Evolutionary conservation across 2,329 filamentous ascomycete species (phyloP).

Genomic region (Exophiala bonariae): DNA sequence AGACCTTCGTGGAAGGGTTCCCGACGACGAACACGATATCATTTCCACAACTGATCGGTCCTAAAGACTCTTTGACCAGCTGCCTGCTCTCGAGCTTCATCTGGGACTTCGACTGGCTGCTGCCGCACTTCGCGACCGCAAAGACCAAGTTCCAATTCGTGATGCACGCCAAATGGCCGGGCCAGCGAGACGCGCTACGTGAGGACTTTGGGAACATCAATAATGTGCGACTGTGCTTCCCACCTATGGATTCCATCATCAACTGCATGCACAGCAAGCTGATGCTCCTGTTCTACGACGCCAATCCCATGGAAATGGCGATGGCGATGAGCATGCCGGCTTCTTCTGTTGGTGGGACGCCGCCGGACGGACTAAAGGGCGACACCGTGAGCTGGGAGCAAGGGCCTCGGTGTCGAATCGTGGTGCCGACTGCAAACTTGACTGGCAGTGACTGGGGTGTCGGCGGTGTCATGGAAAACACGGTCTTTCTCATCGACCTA

Average conservation of each 20-base stretch:
- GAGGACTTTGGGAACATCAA: slow-evolving; percentile 43
- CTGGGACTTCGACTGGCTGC: slow-evolving; percentile 79
- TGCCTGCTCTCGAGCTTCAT: slow-evolving; percentile 85
- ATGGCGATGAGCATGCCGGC: not conserved
- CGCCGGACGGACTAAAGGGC: not conserved
- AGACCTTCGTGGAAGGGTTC: slow-evolving; percentile 72
- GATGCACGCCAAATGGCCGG: slow-evolving; percentile 59
- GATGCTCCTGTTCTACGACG: slow-evolving; percentile 77
- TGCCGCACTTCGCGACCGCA: slow-evolving; percentile 65
- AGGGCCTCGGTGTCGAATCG: slow-evolving; percentile 57
- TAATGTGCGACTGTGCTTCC: slow-evolving; percentile 72
- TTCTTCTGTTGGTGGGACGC: not conserved
- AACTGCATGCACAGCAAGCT: slow-evolving; percentile 93
- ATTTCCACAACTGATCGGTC: slow-evolving; percentile 73
- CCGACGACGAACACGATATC: slow-evolving; percentile 44
- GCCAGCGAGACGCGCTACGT: slow-evolving; percentile 39
- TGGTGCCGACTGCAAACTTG: slow-evolving; percentile 84
- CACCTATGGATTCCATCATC: slow-evolving; percentile 69
- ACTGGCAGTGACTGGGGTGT: slow-evolving; percentile 89
- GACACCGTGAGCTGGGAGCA: not conserved
- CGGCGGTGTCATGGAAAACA: slow-evolving; percentile 80
- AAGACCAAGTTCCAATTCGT: slow-evolving; percentile 65
- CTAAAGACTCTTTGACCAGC: slow-evolving; percentile 73
- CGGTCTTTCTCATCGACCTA: slow-evolving; percentile 88
- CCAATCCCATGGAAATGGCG: not conserved